phyloP scores from a whole-genome alignment of 208 protist species.

The Wallacemonas sp. region DNA sequence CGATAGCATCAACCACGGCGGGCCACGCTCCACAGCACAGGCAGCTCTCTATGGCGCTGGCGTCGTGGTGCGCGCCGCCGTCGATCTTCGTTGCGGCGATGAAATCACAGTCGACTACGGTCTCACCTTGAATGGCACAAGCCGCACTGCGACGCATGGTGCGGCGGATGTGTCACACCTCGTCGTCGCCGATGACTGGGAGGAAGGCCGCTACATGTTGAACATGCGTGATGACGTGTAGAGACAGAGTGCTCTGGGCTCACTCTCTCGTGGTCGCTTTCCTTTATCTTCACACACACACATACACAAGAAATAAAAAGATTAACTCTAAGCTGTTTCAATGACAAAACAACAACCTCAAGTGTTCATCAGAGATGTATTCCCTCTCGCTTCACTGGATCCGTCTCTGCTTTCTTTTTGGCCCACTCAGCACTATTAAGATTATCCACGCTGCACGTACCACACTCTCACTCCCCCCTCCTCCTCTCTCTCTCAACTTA shows the following conservation, averaged over 20 bases:
- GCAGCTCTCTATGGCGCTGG: constrained; percentile 48
- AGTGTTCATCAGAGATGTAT: no score
- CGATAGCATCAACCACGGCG: constrained; percentile 68
- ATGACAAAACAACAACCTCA: no score
- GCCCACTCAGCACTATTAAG: no score
- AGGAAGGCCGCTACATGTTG: constrained; percentile 2
- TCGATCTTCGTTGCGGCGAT: constrained; percentile 41
- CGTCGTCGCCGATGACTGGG: background rate
- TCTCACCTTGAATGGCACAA: background rate
- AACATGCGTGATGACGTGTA: constrained; percentile 1
- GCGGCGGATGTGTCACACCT: background rate
- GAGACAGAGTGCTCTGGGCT: no score
- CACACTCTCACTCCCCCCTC: no score
- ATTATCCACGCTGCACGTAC: no score
- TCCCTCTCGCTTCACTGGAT: no score
- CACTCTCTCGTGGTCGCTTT: constrained; percentile 6
- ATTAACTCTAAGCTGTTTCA: no score
- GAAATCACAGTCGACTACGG: constrained; percentile 78
- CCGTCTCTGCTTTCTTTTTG: no score
- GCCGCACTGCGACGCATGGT: background rate
- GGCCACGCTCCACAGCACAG: constrained; percentile 22
- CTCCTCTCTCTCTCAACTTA: no score
- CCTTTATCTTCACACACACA: background rate
- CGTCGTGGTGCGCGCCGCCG: constrained; percentile 68
- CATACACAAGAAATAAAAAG: no score